Conservation (phyloP, 495 filamentous ascomycete genomes). For the Cercophora sp. region DNA sequence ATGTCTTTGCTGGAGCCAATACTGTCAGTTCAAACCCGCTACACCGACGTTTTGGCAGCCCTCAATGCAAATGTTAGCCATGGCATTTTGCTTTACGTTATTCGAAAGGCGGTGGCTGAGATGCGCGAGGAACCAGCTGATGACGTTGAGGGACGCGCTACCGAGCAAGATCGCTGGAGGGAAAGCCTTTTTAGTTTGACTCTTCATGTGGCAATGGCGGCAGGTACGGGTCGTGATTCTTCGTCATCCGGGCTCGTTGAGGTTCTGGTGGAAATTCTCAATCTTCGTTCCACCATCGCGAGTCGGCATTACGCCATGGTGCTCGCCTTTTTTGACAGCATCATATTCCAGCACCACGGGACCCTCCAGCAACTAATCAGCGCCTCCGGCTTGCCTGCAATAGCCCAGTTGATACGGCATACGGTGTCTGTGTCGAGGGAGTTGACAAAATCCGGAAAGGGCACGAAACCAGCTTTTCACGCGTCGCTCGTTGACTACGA, state of each 20-base stretch:
- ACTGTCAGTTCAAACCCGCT: constrained; percentile 69
- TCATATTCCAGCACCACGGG: constrained; percentile 75
- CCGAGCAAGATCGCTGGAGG: constrained; percentile 77
- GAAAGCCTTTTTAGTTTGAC: constrained; percentile 79
- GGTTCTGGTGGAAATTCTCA: constrained; percentile 84
- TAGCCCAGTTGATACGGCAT: constrained; percentile 76
- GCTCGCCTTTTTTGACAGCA: constrained; percentile 77
- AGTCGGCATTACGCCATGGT: constrained; percentile 76
- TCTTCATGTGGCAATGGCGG: constrained; percentile 65
- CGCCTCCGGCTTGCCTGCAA: constrained; percentile 77
- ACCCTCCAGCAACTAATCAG: constrained; percentile 75
- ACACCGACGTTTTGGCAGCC: constrained; percentile 76
- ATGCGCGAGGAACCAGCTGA: constrained; percentile 58
- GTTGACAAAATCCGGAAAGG: constrained; percentile 59
- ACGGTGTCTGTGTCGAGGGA: constrained; percentile 71
- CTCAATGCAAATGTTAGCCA: constrained; percentile 93
- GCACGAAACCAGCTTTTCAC: constrained; percentile 72
- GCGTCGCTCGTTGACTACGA: constrained; percentile 84
- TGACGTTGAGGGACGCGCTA: constrained; percentile 51
- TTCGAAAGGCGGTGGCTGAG: constrained; percentile 82
- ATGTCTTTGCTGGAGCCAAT: constrained; percentile 77
- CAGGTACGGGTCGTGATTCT: constrained; percentile 68
- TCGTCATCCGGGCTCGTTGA: constrained; percentile 83
- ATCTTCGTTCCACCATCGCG: constrained; percentile 74
- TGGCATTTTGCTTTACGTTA: constrained; percentile 89